Base-by-base conservation (phyloP, 306 rosid genomes). In the Carpinus fangiana region DNA sequence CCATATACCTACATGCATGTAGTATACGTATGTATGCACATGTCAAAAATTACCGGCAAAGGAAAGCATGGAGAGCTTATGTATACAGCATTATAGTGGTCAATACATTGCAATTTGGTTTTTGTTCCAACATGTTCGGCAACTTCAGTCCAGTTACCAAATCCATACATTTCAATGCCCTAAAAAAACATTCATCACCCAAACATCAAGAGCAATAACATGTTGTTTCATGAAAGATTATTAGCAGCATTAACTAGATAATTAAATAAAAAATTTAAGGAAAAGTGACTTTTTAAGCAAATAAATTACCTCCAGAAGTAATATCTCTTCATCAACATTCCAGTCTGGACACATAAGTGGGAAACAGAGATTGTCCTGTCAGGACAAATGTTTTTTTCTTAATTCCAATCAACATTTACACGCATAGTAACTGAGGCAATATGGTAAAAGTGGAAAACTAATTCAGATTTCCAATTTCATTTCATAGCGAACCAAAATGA, bases 81-180 rank as follows among this genome's bases (percentile, higher is more conserved):
- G 88, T 92, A 93, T 53, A 88, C 76, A 57, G 87, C 89, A 80
- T 85, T 86, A 88, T 86, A 93, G 87, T 93, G 98, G 57, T 88
- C 89, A 76, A 90, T 86, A 83, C 98, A 93, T 61, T 89, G 91
- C 77, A 82, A 53, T 83, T 85, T 93, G 84, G 83, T 85, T 82
- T 89, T 92, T 12, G 96, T 92, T 83, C 97, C 98, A 82, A 93
- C 94, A 84, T 84, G 88, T 71, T 88, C 96, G 7, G 96, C 92
- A 80, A 93, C 94, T 73, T 88, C 94, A 48, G 79, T 74, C 97
- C 97, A 92, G 78, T 90, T 92, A 75, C 97, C 98, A 80, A 90
- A 90, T 87, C 98, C 98, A 89, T 92, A 92, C 87, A 87, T 92
- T 75, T 80, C 97, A 84, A 93, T 84, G 75, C 91, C 97, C 97